A percentile compares a stretch with the other conserved stretches of the same genome.
Evolutionary conservation across 2,329 filamentous ascomycete genomes (phyloP).

Genomic region (Epicoccum sorghinum): DNA sequence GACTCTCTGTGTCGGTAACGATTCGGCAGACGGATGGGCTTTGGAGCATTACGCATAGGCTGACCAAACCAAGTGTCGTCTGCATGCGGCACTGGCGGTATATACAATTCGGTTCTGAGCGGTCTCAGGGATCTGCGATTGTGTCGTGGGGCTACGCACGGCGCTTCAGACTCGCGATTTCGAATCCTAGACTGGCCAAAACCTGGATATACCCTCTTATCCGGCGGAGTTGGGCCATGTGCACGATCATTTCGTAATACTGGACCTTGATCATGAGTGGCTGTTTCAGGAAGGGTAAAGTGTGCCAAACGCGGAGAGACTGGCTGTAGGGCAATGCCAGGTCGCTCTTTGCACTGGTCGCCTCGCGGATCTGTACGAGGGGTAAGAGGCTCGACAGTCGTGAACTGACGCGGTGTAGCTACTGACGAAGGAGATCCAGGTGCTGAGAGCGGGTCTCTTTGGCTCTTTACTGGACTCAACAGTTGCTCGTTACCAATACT

Average conservation of each 20-base stretch:
- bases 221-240: too few species aligned
- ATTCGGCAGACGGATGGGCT: constrained; percentile 9
- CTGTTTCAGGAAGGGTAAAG: not conserved
- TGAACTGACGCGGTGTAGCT: constrained; percentile 1
- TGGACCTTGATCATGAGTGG: not conserved
- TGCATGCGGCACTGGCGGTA: constrained; percentile 24
- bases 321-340: constrained; percentile 14
- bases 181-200: too few species aligned
- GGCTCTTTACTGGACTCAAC: constrained; percentile 34
- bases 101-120: constrained; percentile 36
- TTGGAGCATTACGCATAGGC: constrained; percentile 12
- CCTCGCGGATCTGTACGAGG: constrained; percentile 22
- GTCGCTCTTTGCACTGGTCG: not conserved
- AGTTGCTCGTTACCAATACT: constrained; percentile 24
- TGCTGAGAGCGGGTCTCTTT: not conserved
- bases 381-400: constrained; percentile 19
- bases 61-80: constrained; percentile 33
- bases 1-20: not conserved
- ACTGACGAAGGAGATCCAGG: constrained; percentile 12
- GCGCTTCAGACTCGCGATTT: not conserved
- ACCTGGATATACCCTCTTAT: too few species aligned
- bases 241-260: not conserved
- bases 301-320: constrained; percentile 13
- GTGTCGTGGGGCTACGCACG: not conserved
- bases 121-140: not conserved